These are phyloP conservation scores for Debaryomyces nepalensis DNA, from an alignment of 1,139 yeast genomes.

Conservation along the genomic window DNA sequence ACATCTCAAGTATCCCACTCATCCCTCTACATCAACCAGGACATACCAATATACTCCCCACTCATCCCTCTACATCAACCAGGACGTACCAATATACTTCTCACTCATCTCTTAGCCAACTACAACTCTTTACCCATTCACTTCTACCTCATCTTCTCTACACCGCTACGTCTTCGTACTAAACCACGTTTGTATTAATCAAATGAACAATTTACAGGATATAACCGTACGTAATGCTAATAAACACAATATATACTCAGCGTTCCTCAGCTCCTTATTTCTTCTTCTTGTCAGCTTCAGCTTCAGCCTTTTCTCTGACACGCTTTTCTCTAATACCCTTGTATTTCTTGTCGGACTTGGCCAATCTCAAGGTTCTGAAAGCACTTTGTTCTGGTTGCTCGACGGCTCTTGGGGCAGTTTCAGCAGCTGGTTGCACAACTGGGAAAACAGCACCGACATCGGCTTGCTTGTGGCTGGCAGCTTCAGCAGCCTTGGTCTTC, in stretches of 20 bases:
- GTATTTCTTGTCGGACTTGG: conserved; percentile 92
- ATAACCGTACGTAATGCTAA: conserved; percentile 10
- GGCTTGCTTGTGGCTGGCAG: conserved; percentile 73
- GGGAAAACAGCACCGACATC: conserved; percentile 89
- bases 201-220: conserved; percentile 11
- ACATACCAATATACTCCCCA: too few relatives aligned
- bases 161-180: conserved; percentile 3
- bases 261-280: conserved; percentile 53
- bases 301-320: conserved; percentile 96
- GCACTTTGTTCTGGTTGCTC: conserved; percentile 85
- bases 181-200: conserved; percentile 11
- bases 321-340: conserved; percentile 97
- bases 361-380: conserved; percentile 93
- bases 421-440: conserved; percentile 76
- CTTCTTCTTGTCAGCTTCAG: conserved; percentile 97
- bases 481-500: conserved; percentile 76
- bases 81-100: too few relatives aligned
- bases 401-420: conserved; percentile 88
- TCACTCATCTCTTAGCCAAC: neutral
- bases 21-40: too few relatives aligned
- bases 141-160: neutral
- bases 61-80: too few relatives aligned
- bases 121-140: neutral
- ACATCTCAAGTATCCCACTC: too few relatives aligned
- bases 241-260: conserved; percentile 11